These are phyloP conservation scores for Plasmopara halstedii DNA, from an alignment of 352 stramenopile species.

Conservation along the genomic window DNA sequence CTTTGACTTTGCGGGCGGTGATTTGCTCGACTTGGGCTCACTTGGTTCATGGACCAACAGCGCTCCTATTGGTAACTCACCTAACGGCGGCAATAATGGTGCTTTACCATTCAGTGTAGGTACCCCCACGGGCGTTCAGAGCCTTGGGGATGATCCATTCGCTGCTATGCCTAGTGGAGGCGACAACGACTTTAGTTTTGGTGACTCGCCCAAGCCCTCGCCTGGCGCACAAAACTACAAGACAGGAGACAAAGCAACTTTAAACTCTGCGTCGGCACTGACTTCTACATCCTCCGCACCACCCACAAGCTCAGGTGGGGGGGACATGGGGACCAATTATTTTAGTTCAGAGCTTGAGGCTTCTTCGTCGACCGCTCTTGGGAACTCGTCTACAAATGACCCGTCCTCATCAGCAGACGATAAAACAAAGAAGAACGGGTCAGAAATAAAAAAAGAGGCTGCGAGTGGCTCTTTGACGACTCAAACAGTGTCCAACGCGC, in stretches of 20 bases:
- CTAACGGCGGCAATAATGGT: conserved; percentile 29
- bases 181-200: conserved; percentile 74
- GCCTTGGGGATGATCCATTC: conserved; percentile 73
- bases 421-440: conserved; percentile 26
- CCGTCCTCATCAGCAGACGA: conserved; percentile 5
- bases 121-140: conserved; percentile 76
- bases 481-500: conserved; percentile 4
- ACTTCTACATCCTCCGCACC: conserved; percentile 5
- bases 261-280: neutral
- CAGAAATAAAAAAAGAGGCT: conserved; percentile 22
- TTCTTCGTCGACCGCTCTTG: conserved; percentile 1
- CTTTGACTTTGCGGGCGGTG: conserved; percentile 69
- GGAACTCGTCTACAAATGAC: conserved; percentile 12
- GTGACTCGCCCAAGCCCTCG: conserved; percentile 62
- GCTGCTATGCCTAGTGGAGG: conserved; percentile 29
- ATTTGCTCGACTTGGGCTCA: conserved; percentile 70
- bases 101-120: conserved; percentile 75
- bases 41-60: conserved; percentile 60
- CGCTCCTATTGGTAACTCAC: conserved; percentile 63
- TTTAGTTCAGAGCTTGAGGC: conserved; percentile 60
- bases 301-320: conserved; percentile 14
- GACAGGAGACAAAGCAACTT: conserved; percentile 1
- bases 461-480: conserved; percentile 3
- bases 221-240: conserved; percentile 15
- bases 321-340: conserved; percentile 45